phyloP scores from a whole-genome alignment of 2,329 filamentous ascomycete genomes.

The Verticillium nubilum region DNA sequence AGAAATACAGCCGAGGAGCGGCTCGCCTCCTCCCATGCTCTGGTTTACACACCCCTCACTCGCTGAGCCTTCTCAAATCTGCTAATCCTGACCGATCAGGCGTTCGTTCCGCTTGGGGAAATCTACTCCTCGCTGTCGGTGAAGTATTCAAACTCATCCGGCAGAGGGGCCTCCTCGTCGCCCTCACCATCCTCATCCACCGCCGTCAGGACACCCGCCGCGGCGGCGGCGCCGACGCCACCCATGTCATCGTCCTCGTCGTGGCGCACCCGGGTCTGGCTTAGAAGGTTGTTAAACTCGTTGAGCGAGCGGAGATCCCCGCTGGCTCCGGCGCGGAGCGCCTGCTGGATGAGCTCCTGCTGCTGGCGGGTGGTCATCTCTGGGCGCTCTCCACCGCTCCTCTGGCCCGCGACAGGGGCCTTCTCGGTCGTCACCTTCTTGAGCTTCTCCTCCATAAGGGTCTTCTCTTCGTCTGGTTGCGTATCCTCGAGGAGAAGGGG shows the following conservation, averaged over 20 bases:
- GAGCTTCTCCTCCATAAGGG: constrained; percentile 84
- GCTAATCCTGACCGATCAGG: too few species aligned
- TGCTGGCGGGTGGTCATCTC: constrained; percentile 19
- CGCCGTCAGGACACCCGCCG: constrained; percentile 76
- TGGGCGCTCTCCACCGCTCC: constrained; percentile 24
- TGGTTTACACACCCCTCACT: not conserved
- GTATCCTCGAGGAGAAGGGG: constrained; percentile 88
- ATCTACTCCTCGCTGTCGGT: constrained; percentile 56
- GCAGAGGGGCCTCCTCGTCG: constrained; percentile 65
- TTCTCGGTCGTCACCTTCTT: constrained; percentile 69
- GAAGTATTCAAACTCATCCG: constrained; percentile 73
- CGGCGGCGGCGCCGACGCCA: constrained; percentile 57
- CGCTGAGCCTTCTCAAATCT: too few species aligned
- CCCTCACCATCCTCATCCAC: constrained; percentile 80
- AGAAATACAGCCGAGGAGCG: not conserved
- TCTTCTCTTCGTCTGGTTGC: constrained; percentile 70
- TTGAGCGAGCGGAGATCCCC: constrained; percentile 27
- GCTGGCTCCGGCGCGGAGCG: constrained; percentile 15
- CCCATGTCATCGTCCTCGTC: constrained; percentile 37
- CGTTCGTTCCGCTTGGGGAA: too few species aligned
- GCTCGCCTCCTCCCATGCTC: not conserved
- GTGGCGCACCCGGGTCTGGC: constrained; percentile 15
- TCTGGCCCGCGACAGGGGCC: constrained; percentile 47
- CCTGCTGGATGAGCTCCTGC: constrained; percentile 21
- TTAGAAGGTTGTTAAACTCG: constrained; percentile 38